Evolutionary conservation across 164 flowering plant species (phyloP).

Genomic region (Vitis riparia): DNA sequence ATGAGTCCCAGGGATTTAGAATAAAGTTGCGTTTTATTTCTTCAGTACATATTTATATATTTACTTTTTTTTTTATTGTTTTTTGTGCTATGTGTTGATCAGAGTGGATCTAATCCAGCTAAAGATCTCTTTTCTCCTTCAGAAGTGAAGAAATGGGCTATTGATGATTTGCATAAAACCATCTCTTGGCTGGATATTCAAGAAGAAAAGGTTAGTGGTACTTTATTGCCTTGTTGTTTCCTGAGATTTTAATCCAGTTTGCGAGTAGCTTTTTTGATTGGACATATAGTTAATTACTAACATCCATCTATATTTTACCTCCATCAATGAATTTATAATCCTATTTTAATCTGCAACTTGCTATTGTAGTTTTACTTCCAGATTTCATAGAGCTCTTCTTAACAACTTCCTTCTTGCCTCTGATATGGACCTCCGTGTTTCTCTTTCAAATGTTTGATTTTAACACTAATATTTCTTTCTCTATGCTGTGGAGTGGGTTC

Average conservation of each 20-base stretch:
- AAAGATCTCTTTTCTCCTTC: constrained; percentile 47
- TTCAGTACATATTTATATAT: neutral
- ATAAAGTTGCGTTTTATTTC: neutral
- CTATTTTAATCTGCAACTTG: neutral
- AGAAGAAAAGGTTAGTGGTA: constrained; percentile 72
- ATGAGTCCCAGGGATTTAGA: neutral
- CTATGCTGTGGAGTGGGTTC: too few relatives aligned
- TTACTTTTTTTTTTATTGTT: neutral
- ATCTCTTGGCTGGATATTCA: constrained; percentile 83
- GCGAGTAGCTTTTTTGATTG: too few relatives aligned
- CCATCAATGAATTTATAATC: neutral
- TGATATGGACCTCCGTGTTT: neutral
- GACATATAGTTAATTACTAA: neutral
- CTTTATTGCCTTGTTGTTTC: neutral
- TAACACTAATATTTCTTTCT: too few relatives aligned
- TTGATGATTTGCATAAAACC: constrained; percentile 67
- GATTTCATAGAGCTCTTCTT: neutral
- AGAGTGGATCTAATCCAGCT: constrained; percentile 32
- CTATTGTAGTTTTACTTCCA: neutral
- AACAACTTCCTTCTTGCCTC: neutral
- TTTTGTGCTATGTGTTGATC: constrained; percentile 20
- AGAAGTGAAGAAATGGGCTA: constrained; percentile 76
- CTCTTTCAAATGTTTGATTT: neutral
- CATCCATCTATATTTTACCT: neutral
- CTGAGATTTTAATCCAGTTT: too few relatives aligned